Percentiles rank a stretch among this genome's conserved stretches.
Evolutionary conservation across 257 asterid genomes (phyloP).

Genomic region (Plectranthus barbatus): DNA sequence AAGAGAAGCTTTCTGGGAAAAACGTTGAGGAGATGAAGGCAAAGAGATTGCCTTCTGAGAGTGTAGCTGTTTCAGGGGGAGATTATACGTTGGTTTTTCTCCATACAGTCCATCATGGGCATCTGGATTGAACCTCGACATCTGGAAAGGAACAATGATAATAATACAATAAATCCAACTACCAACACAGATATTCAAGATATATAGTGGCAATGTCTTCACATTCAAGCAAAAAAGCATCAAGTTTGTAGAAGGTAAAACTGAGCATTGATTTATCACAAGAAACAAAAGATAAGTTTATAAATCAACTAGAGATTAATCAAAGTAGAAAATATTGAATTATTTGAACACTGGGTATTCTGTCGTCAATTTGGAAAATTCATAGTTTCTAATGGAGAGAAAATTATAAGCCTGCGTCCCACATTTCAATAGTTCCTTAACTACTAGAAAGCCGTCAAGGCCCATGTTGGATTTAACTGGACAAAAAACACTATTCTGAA

Average conservation of each 20-base stretch:
- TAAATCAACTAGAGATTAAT: conserved; percentile 1
- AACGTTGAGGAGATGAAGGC: conserved; percentile 81
- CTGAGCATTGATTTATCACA: background rate
- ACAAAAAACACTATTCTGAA: background rate
- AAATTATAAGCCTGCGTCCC: background rate
- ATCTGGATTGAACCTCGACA: conserved; percentile 48
- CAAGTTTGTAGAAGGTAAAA: background rate
- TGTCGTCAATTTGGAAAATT: conserved; percentile 3
- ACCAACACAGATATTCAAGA: conserved; percentile 11
- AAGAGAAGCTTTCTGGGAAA: conserved; percentile 36
- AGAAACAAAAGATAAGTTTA: background rate
- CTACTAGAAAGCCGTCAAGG: background rate
- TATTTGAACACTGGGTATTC: no score
- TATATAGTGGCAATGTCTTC: conserved; percentile 13
- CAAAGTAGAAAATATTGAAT: background rate
- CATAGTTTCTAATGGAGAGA: background rate
- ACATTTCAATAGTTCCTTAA: background rate
- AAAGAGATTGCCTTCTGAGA: conserved; percentile 67
- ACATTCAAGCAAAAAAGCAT: conserved; percentile 21
- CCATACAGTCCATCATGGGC: conserved; percentile 40
- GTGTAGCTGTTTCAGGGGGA: conserved; percentile 36
- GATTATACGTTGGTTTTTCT: conserved; percentile 37
- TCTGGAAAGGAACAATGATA: conserved; percentile 33
- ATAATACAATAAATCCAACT: conserved; percentile 2
- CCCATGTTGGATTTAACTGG: background rate